Percentiles rank a stretch among this genome's conserved stretches.
Conservation (phyloP, 2,329 filamentous ascomycete species). For the Chaetomium sp. region DNA sequence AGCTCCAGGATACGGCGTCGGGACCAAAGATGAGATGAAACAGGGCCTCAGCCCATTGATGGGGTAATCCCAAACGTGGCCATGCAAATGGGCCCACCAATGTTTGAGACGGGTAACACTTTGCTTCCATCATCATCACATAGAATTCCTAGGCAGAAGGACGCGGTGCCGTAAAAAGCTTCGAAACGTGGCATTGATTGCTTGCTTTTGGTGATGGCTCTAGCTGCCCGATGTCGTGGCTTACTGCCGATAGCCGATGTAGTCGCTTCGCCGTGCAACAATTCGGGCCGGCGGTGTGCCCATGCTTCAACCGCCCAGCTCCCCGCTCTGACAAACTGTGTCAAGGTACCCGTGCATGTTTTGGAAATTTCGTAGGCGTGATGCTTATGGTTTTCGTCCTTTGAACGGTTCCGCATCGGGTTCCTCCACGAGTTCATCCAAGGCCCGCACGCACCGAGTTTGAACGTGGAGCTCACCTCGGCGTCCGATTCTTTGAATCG, state of each 20-base stretch:
- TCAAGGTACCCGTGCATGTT: neutral
- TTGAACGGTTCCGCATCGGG: slow-evolving; percentile 6
- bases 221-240: slow-evolving; percentile 21
- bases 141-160: slow-evolving; percentile 11
- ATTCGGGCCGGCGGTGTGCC: slow-evolving; percentile 22
- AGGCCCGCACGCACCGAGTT: neutral
- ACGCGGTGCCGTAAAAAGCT: slow-evolving; percentile 18
- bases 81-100: slow-evolving; percentile 36
- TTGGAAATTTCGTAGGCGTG: neutral
- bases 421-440: neutral
- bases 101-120: slow-evolving; percentile 36
- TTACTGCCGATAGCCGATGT: slow-evolving; percentile 30
- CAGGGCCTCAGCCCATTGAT: slow-evolving; percentile 39
- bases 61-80: slow-evolving; percentile 38
- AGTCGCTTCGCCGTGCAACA: slow-evolving; percentile 23
- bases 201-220: slow-evolving; percentile 20
- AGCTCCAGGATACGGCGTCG: slow-evolving; percentile 18
- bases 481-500: slow-evolving; percentile 5
- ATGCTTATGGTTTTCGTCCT: slow-evolving; percentile 1
- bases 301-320: slow-evolving; percentile 21
- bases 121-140: slow-evolving; percentile 25
- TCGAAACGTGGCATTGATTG: slow-evolving; percentile 16
- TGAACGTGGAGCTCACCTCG: slow-evolving; percentile 6
- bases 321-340: slow-evolving; percentile 4
- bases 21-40: slow-evolving; percentile 41